Evolutionary conservation across 345 rosid species (phyloP).

Genomic region (Eucalyptus caleyi): DNA sequence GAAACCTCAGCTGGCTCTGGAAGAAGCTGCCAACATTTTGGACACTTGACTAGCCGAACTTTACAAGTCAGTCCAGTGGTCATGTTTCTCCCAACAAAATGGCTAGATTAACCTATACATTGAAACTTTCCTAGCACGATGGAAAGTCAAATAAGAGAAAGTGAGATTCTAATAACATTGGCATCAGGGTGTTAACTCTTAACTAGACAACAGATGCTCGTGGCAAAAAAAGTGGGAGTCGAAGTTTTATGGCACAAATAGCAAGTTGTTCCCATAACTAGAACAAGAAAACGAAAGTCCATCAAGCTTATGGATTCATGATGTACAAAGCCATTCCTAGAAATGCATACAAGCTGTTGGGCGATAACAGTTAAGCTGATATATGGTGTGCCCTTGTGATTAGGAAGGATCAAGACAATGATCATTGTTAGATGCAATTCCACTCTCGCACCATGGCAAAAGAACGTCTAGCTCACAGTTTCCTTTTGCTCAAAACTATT

Average conservation of each 20-base stretch:
- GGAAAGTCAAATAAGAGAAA: not conserved
- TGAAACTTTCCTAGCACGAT: not conserved
- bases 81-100: not conserved
- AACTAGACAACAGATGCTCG: not conserved
- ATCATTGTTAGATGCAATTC: not conserved
- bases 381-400: not conserved
- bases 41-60: slow-evolving; percentile 1
- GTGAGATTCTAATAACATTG: not conserved
- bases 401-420: not conserved
- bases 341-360: not conserved
- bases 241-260: not conserved
- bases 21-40: slow-evolving; percentile 2
- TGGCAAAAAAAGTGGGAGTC: not conserved
- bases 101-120: not conserved
- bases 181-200: not conserved
- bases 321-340: not conserved
- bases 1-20: not conserved
- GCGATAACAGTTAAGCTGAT: not conserved
- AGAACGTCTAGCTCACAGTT: not conserved
- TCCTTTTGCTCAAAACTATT: not conserved
- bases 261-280: not conserved
- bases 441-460: not conserved
- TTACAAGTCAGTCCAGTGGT: not conserved
- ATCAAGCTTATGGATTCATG: not conserved
- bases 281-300: not conserved